Percentiles rank a stretch among this genome's conserved stretches.
Evolutionary conservation across 352 stramenopile genomes (phyloP).

Genomic region (Nannochloropsis limnetica): DNA sequence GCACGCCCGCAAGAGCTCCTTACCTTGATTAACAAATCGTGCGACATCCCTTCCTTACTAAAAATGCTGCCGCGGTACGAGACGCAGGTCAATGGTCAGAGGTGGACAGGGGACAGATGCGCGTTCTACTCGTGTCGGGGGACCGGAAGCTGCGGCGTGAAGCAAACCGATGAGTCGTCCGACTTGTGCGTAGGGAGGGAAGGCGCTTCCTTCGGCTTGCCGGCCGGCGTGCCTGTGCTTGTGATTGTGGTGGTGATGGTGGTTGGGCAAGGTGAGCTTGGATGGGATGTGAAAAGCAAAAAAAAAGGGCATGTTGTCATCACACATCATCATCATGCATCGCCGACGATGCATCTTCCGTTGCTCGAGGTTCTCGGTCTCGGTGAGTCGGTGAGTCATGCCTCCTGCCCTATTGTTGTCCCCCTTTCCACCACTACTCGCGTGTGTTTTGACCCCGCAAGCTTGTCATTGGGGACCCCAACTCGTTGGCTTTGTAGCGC

Average conservation of each 20-base stretch:
- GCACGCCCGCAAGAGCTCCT: not conserved
- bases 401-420: no score
- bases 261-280: no score
- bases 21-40: constrained; percentile 31
- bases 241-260: no score
- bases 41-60: not conserved
- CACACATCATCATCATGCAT: no score
- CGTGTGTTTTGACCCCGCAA: not conserved
- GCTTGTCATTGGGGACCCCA: not conserved
- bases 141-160: no score
- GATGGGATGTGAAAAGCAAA: no score
- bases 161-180: not conserved
- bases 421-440: not conserved
- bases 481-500: not conserved
- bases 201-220: not conserved
- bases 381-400: no score
- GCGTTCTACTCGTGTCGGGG: no score
- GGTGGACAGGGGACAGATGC: not conserved
- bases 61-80: not conserved
- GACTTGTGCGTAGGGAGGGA: not conserved
- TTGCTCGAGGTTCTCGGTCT: not conserved
- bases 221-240: not conserved
- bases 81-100: not conserved
- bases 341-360: no score
- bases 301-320: no score